A percentile compares a stretch with the other conserved stretches of the same genome.
Evolutionary conservation across 305 asterid species (phyloP).

Genomic region (Andrographis paniculata): DNA sequence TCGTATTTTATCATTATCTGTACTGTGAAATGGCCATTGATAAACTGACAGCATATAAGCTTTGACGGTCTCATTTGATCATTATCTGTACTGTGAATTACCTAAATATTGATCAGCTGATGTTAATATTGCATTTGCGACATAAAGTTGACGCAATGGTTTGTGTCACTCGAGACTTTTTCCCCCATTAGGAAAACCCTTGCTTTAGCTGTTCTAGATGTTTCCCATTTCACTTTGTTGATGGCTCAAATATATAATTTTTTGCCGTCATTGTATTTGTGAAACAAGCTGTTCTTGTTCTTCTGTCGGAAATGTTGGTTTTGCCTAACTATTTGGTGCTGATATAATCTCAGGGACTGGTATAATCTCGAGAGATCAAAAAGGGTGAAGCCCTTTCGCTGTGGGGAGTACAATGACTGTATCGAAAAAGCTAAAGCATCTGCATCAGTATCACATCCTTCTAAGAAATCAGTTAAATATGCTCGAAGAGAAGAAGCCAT

Average conservation of each 20-base stretch:
- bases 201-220: not conserved
- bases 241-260: not conserved
- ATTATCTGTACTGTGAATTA: too few species aligned
- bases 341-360: constrained; percentile 61
- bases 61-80: too few species aligned
- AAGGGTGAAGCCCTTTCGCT: constrained; percentile 83
- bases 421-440: constrained; percentile 81
- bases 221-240: not conserved
- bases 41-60: too few species aligned
- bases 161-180: too few species aligned
- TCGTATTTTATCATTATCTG: too few species aligned
- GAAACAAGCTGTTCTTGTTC: not conserved
- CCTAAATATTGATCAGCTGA: too few species aligned
- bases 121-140: too few species aligned
- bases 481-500: constrained; percentile 92
- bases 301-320: not conserved
- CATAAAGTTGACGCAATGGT: too few species aligned
- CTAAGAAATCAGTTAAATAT: constrained; percentile 52
- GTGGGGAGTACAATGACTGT: constrained; percentile 76
- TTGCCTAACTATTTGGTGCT: not conserved
- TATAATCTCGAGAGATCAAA: constrained; percentile 82
- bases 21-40: too few species aligned
- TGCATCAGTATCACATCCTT: constrained; percentile 42
- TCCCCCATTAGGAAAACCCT: too few species aligned
- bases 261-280: not conserved